Percentiles rank a stretch among this genome's conserved stretches.
phyloP scores from a whole-genome alignment of 2,329 filamentous ascomycete species.

The Stemphylium beticola region DNA sequence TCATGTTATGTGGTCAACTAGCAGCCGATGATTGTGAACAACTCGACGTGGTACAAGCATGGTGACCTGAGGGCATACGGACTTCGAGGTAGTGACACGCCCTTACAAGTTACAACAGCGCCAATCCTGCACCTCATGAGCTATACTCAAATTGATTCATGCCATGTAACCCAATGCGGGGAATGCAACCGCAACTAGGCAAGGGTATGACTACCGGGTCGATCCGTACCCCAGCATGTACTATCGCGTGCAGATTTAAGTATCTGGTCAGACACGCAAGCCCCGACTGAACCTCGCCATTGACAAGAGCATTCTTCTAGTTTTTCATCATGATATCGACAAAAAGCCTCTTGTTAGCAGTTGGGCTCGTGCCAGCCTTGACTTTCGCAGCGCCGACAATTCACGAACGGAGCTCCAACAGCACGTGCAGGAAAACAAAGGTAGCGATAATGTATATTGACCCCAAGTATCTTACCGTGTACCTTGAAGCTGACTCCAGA shows the following conservation, averaged over 20 bases:
- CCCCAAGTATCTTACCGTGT: too few relatives aligned
- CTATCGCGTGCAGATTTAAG: neutral
- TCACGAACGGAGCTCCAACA: constrained; percentile 20
- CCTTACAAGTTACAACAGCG: neutral
- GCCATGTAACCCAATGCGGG: constrained; percentile 1
- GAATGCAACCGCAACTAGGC: neutral
- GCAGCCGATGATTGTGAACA: neutral
- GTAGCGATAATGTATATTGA: constrained; percentile 41
- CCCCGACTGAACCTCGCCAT: neutral
- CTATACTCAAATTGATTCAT: neutral
- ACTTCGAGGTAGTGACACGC: neutral
- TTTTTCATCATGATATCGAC: constrained; percentile 5
- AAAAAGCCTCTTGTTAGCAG: constrained; percentile 6
- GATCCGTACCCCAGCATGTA: neutral
- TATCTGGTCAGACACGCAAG: neutral
- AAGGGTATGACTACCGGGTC: neutral
- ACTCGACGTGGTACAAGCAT: neutral
- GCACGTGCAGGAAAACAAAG: constrained; percentile 39
- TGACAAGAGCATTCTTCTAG: neutral
- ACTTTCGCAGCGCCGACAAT: constrained; percentile 24
- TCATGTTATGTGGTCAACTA: neutral
- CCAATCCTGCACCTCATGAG: neutral
- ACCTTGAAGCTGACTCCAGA: constrained; percentile 11
- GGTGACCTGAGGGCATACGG: constrained; percentile 1
- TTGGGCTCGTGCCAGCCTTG: constrained; percentile 9